phyloP scores from a whole-genome alignment of 2,329 filamentous ascomycete genomes.

The Epichloe uncinata region DNA sequence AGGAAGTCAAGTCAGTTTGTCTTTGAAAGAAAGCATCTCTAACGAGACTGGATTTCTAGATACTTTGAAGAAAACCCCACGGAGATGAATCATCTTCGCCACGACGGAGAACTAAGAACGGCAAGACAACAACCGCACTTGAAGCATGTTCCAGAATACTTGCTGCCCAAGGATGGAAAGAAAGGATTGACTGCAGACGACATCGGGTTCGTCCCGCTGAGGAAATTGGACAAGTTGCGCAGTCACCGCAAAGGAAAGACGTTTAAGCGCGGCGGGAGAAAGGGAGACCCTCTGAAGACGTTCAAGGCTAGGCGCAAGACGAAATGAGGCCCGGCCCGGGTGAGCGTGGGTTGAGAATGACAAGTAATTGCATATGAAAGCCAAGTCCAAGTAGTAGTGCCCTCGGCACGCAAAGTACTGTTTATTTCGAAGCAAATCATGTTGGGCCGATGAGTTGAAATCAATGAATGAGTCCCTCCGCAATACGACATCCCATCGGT shows the following conservation, averaged over 20 bases:
- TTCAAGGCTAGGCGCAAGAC: conserved; percentile 55
- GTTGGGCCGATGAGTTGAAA: too few species aligned
- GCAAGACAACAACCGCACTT: conserved; percentile 79
- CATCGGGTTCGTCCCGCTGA: conserved; percentile 63
- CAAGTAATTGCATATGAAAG: not conserved
- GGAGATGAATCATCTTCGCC: conserved; percentile 73
- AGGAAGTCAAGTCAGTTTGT: not conserved
- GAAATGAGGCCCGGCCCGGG: conserved; percentile 12
- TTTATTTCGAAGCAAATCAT: too few species aligned
- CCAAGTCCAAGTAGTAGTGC: too few species aligned
- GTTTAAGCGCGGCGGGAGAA: conserved; percentile 30
- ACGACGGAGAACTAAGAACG: conserved; percentile 77
- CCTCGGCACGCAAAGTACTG: too few species aligned
- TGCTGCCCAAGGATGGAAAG: conserved; percentile 67
- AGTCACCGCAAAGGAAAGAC: conserved; percentile 29
- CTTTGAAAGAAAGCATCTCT: not conserved
- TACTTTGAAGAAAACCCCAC: conserved; percentile 96
- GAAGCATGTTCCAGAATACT: conserved; percentile 87
- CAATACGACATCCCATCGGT: too few species aligned
- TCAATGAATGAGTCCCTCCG: too few species aligned
- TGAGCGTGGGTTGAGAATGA: not conserved
- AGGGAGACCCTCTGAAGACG: conserved; percentile 74
- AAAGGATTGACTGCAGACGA: conserved; percentile 53
- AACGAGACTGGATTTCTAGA: conserved; percentile 11
- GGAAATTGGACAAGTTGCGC: conserved; percentile 38